Base-by-base conservation (phyloP, 2,329 filamentous ascomycete genomes). In the Venturia oleaginea region DNA sequence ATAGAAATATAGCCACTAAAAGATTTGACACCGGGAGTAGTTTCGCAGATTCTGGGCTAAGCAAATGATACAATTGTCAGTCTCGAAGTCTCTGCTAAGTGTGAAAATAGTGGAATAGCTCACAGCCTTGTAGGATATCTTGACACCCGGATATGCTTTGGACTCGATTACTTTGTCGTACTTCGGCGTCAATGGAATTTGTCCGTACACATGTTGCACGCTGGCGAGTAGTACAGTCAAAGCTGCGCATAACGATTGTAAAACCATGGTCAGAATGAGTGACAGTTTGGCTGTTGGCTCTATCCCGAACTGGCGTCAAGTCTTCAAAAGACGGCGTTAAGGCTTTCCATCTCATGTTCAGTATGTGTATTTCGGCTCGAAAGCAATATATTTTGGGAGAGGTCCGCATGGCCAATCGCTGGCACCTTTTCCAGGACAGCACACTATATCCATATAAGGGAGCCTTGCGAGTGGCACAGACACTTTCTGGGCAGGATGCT, bases 1-100 rank as follows among this genome's bases (percentile, higher is more conserved):
- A 86, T 77, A 71, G 83, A 79, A 17, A 86, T 80, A 67, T 86
- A 86, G 40, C 84, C 84, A 0, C 81, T 80, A 72, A 85, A 88
- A 34, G 79, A 81, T 67, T 78, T 80, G 57, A 85, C 82, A 15
- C 79, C 79, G 11, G 78, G 75, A 0, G 81, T 84, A 1, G 82
- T 84, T 72, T 86, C 83, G 70, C 84, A 86, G 30, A 86, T 78
- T 46, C 66, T 66, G 37, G 68, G 46, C 19, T 65, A 30, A 42
- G 63, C 43, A 3, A 63, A 59, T 22, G 2, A 37, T 48, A 13
- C 1, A 1, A 34, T 54, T 4, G 40, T 54, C 27, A 54, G 48
- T 7, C 17, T 32, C 10, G 19, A 38, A 27, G 34, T 22, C 27
- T 10, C 22, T 1, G 15, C 10, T 32, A n/a, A 38, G 5, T 19